Evolutionary conservation across 2,329 filamentous ascomycete genomes (phyloP).

Genomic region (Hymenoscyphus fraxineus): DNA sequence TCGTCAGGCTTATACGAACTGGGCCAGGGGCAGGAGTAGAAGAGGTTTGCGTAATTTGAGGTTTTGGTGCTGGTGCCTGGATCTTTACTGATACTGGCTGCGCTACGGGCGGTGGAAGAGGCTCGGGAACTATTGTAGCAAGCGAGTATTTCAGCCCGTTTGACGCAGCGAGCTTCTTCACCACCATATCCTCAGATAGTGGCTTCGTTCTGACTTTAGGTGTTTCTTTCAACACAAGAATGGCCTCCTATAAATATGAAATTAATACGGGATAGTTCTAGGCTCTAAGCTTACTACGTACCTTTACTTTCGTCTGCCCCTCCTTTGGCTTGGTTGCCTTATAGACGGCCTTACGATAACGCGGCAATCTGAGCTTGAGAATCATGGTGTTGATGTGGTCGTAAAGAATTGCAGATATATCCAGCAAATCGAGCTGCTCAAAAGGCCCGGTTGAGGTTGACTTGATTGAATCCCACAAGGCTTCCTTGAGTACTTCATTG

Average conservation of each 20-base stretch:
- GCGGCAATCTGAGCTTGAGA: conserved; percentile 46
- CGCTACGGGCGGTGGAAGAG: not conserved
- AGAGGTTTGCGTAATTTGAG: not conserved
- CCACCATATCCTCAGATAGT: not conserved
- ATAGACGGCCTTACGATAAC: conserved; percentile 42
- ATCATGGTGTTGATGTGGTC: conserved; percentile 45
- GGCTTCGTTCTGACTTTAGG: conserved; percentile 30
- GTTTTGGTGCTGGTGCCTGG: not conserved
- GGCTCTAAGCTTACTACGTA: conserved; percentile 23
- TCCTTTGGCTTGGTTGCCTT: conserved; percentile 11
- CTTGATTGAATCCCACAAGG: conserved; percentile 48
- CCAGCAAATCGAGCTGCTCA: conserved; percentile 49
- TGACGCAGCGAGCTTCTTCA: not conserved
- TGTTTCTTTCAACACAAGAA: conserved; percentile 30
- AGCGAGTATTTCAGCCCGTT: not conserved
- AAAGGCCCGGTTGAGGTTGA: conserved; percentile 45
- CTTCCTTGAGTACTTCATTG: conserved; percentile 42
- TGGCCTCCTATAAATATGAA: conserved; percentile 25
- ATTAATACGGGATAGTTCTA: not conserved
- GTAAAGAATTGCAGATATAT: conserved; percentile 50
- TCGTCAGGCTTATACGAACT: conserved; percentile 6
- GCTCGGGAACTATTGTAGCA: not conserved
- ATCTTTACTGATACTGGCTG: conserved; percentile 2
- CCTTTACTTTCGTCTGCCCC: conserved; percentile 31
- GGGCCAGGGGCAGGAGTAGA: not conserved